phyloP scores from a whole-genome alignment of 768 basidiomycete genomes.

The Glaciozyma martinii region DNA sequence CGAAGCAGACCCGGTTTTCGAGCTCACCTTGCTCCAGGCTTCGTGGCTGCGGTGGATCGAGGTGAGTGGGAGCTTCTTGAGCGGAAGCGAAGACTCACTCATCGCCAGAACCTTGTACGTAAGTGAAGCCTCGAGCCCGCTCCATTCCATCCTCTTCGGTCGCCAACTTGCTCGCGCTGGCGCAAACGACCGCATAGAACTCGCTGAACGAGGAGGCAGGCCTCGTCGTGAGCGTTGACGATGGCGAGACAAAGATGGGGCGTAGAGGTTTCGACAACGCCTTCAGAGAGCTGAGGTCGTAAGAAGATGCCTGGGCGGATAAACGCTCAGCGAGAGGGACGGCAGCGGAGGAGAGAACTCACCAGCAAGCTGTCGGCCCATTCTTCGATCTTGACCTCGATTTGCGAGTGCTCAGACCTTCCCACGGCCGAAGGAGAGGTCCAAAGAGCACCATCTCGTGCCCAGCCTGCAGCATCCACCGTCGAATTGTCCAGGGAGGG shows the following conservation, averaged over 20 bases:
- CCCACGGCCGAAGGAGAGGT: constrained; percentile 30
- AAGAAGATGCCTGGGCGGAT: constrained; percentile 55
- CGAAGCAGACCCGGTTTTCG: background rate
- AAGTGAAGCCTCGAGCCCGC: constrained; percentile 64
- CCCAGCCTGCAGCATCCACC: constrained; percentile 47
- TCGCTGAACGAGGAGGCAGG: constrained; percentile 20
- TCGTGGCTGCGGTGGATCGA: constrained; percentile 26
- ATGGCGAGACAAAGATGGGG: constrained; percentile 80
- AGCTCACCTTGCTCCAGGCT: constrained; percentile 10
- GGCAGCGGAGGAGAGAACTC: constrained; percentile 31
- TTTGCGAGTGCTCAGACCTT: constrained; percentile 68
- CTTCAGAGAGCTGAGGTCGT: constrained; percentile 48
- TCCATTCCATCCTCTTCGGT: constrained; percentile 49
- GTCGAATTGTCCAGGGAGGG: constrained; percentile 11
- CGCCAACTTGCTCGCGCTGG: constrained; percentile 72
- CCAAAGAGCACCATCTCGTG: constrained; percentile 13
- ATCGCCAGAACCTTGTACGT: constrained; percentile 89
- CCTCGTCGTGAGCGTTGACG: constrained; percentile 49
- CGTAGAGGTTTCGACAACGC: constrained; percentile 57
- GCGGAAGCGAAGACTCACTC: constrained; percentile 52
- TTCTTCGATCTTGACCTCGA: constrained; percentile 52
- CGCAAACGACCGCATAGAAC: constrained; percentile 67
- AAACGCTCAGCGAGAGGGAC: background rate
- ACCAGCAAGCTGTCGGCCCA: constrained; percentile 68
- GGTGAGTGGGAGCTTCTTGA: constrained; percentile 60